phyloP scores from a whole-genome alignment of 2,329 filamentous ascomycete species.

The Phyllosticta citrichinensis region DNA sequence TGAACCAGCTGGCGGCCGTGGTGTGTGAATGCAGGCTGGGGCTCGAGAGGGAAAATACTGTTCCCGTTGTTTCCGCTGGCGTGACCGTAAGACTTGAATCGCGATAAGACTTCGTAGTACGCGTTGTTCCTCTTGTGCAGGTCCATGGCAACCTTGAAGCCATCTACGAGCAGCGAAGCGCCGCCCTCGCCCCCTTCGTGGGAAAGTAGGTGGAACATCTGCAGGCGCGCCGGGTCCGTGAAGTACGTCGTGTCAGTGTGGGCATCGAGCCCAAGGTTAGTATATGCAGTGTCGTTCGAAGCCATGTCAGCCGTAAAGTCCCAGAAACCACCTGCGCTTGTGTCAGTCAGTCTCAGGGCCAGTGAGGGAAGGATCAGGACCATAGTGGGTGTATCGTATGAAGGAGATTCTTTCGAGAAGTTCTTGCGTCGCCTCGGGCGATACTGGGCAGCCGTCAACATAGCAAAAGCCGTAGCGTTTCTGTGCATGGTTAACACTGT shows the following conservation, averaged over 20 bases:
- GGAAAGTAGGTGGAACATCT: conserved; percentile 85
- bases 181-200: conserved; percentile 64
- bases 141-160: conserved; percentile 59
- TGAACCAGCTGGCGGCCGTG: conserved; percentile 44
- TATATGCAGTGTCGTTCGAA: conserved; percentile 86
- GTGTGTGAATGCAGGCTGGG: conserved; percentile 63
- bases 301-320: conserved; percentile 87
- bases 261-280: conserved; percentile 66
- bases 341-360: background rate
- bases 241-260: conserved; percentile 98
- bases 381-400: conserved; percentile 86
- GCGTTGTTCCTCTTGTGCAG: conserved; percentile 45
- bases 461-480: conserved; percentile 66
- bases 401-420: conserved; percentile 75
- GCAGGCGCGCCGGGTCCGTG: conserved; percentile 79
- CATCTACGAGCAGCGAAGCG: conserved; percentile 73
- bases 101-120: conserved; percentile 49
- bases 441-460: conserved; percentile 58
- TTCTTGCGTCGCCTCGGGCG: conserved; percentile 60
- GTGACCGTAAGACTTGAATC: conserved; percentile 59
- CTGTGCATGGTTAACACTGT: conserved; percentile 34
- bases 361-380: conserved; percentile 37
- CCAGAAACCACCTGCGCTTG: conserved; percentile 52
- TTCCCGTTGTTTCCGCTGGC: conserved; percentile 80
- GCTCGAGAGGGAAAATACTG: conserved; percentile 60